Percentiles rank a stretch among this genome's conserved stretches.
These are phyloP conservation scores for Myxozyma geophila DNA, from an alignment of 805 yeast genomes.

Conservation along the genomic window DNA sequence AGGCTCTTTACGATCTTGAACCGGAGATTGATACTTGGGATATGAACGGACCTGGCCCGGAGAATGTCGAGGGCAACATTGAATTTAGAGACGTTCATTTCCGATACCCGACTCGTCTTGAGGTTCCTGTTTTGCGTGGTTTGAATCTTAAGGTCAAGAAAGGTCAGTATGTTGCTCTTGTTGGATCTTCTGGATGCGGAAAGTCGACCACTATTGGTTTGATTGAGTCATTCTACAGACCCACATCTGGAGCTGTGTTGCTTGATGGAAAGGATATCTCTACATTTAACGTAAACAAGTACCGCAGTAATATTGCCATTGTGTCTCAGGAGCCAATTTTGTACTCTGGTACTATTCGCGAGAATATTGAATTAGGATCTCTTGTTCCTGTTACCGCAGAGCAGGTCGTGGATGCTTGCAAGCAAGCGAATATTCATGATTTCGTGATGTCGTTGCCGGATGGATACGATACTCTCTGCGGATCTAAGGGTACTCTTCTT, in stretches of 20 bases:
- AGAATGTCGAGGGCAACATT: slow-evolving; percentile 55
- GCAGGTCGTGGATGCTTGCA: slow-evolving; percentile 49
- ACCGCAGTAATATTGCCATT: slow-evolving; percentile 58
- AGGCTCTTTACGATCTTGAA: slow-evolving; percentile 42
- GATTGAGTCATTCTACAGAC: slow-evolving; percentile 61
- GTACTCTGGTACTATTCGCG: slow-evolving; percentile 78
- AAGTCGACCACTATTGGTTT: slow-evolving; percentile 54
- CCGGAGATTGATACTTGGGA: slow-evolving; percentile 48
- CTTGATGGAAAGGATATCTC: slow-evolving; percentile 84
- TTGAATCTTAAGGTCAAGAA: slow-evolving; percentile 55
- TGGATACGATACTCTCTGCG: slow-evolving; percentile 56
- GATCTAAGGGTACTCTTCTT: slow-evolving; percentile 54
- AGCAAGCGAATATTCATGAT: slow-evolving; percentile 56
- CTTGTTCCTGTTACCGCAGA: slow-evolving; percentile 44
- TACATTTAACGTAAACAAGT: slow-evolving; percentile 60
- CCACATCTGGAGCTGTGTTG: slow-evolving; percentile 53
- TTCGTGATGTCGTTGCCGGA: slow-evolving; percentile 59
- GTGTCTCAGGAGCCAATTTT: slow-evolving; percentile 63
- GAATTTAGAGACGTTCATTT: slow-evolving; percentile 49
- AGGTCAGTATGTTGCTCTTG: slow-evolving; percentile 85
- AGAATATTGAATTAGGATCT: slow-evolving; percentile 60
- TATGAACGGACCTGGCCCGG: slow-evolving; percentile 38
- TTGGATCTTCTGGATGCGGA: slow-evolving; percentile 77
- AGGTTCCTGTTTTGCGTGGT: slow-evolving; percentile 40
- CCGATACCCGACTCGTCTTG: slow-evolving; percentile 42